Conservation (phyloP, 768 basidiomycete genomes). For the Antrodiella citrinella region DNA sequence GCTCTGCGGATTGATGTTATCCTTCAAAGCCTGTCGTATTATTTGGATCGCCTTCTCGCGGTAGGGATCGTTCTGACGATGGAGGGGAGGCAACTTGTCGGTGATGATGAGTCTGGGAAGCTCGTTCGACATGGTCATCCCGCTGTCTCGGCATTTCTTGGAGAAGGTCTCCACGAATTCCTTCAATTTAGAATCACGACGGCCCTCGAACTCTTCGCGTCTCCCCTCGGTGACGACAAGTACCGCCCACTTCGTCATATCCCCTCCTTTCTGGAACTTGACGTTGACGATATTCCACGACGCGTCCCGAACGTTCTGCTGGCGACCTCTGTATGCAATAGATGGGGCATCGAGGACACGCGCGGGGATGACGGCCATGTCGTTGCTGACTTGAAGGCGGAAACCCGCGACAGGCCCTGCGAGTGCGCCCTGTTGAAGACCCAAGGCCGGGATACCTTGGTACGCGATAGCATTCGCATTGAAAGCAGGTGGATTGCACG, state of each 20-base stretch:
- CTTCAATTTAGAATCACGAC: slow-evolving; percentile 33
- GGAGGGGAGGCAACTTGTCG: slow-evolving; percentile 23
- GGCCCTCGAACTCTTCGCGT: slow-evolving; percentile 28
- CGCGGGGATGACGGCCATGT: slow-evolving; percentile 59
- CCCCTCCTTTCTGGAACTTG: slow-evolving; percentile 52
- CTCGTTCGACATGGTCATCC: slow-evolving; percentile 39
- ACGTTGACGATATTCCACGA: slow-evolving; percentile 74
- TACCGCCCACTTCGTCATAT: slow-evolving; percentile 55
- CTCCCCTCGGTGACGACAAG: slow-evolving; percentile 50
- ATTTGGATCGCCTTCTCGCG: slow-evolving; percentile 35
- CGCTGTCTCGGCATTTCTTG: slow-evolving; percentile 47
- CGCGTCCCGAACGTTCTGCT: slow-evolving; percentile 42
- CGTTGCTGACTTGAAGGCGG: slow-evolving; percentile 41
- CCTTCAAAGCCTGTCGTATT: slow-evolving; percentile 26
- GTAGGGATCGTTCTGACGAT: slow-evolving; percentile 22
- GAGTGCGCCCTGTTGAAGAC: slow-evolving; percentile 32
- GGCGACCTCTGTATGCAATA: slow-evolving; percentile 45
- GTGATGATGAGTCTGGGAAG: slow-evolving; percentile 31
- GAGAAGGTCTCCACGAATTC: slow-evolving; percentile 45
- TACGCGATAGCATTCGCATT: slow-evolving; percentile 54
- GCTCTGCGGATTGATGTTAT: slow-evolving; percentile 9
- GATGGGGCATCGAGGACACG: slow-evolving; percentile 55
- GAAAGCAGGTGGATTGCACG: slow-evolving; percentile 52
- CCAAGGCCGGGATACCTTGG: slow-evolving; percentile 51
- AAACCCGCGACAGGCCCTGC: slow-evolving; percentile 42